Base-by-base conservation (phyloP, 2,329 filamentous ascomycete genomes). In the Apiospora arundinis region DNA sequence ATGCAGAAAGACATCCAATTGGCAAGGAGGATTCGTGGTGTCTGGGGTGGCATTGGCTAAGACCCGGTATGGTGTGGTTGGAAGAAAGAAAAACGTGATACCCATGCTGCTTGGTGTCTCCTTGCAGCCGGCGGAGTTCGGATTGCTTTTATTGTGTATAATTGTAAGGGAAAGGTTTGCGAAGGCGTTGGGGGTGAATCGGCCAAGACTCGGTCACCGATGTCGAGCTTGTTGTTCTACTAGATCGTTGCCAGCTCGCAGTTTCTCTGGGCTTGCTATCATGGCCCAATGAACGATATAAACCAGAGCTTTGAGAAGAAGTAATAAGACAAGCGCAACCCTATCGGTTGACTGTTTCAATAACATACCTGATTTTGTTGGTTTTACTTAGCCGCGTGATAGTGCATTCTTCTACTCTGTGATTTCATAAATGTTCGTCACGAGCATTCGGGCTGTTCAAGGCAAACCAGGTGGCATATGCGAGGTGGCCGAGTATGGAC, bases 1-100 rank as follows among this genome's bases (percentile, higher is more conserved):
- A 95, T 97, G 93, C 95, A 96, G 83, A 97, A 97, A 85, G 96
- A 98, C 83, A 97, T 99, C 77, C 95, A 98, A 84, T 89, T 98
- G 73, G 95, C 95, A 25, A 86, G 93, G 78, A 85, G 93, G 75
- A 95, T 95, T 83, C 87, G 93, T 69, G 93, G 93, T 16, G 88
- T 91, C 65, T 95, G 92, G 92, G 93, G 91, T 66, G 92, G 92
- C 6, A 76, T 86, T 84, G 83, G 92, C 82, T 83, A 89, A 83
- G 28, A 56, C 46, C 40, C 32, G 56, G 18, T 14, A 8, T 40
- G 56, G 56, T 40, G 32, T 40, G 32, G 28, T 40, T 18, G 32
- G 9, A 23, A 63, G 28, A 60, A 60, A 37, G 28, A n/a, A 40
- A 21, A 63, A 63, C 32, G 37, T 63, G 56, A 63, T 63, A 63